Base-by-base conservation (phyloP, 2,329 filamentous ascomycete species). In the Chaetomium sp. region DNA sequence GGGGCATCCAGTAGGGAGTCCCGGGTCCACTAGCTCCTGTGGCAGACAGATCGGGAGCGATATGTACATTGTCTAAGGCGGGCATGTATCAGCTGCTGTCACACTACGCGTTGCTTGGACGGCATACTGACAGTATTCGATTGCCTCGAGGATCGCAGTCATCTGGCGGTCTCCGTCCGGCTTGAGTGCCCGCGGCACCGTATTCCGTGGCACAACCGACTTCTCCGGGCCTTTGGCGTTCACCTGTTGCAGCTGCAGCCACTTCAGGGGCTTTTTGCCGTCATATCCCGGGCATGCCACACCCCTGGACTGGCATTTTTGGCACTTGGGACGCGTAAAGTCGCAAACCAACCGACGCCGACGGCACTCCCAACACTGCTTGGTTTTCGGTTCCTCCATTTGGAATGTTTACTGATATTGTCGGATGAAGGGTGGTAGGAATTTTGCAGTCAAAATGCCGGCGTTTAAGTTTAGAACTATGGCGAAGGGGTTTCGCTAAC, bases 361-460 rank as follows among this genome's bases (percentile, higher is more conserved):
- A 2, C 54, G 53, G 23, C 60, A 62, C 31, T 62, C 60, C 60
- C 60, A 62, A 16, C 60, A 62, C 21, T 62, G 60, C 10, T 29
- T 50, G 16, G 19, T 6, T 31, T 57, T 62, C 6, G 29, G 1
- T 25, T 12, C 31, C 0, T 42, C 45, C 60, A 62, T 62, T 1
- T 9, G 5, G 35, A 42, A 19, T 19, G 4, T 16, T 16, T 42
- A 42, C 10, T 6, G 23, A 21, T 25, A 4, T 2, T 9, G 4
- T 1, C 1, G 10, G 9, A 23, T 25, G 23, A 10, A 29, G 16
- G 9, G 23, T 21, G n/a, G 6, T 19, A 5, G 4, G 1, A 42
- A 42, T 42, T 7, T 38, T 42, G 16, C 19, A 16, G 38, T 19
- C 4, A 1, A n/a, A 42, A 42, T 42, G 1, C 16, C 16, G 7